Base-by-base conservation (phyloP, 345 rosid genomes). In the Eucalyptus tenuipes region DNA sequence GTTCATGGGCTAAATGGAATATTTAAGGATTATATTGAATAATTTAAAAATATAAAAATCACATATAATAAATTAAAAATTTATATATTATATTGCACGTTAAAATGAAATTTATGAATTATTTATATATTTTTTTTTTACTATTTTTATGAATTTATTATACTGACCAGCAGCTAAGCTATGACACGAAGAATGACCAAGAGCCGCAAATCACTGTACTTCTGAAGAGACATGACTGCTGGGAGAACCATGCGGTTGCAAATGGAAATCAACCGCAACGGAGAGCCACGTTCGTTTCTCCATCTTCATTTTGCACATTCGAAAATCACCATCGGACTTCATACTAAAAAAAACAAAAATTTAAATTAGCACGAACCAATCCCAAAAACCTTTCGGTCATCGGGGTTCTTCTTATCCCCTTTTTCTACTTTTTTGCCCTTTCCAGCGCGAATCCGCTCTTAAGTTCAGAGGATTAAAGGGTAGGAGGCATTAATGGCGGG, bases 71-170 rank as follows among this genome's bases (percentile, higher is more conserved):
- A 53, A 55, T 55, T 55, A 2, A 22, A 55, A 55, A 0, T 55
- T 55, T 1, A 55, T 25, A 55, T 9, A 14, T 14, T 0, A 15
- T 6, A 6, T 49, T 49, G 2, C 7, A 13, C 3, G 7, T 6
- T 50, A 3, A 50, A 15, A 6, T 14, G 17, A 50, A 55, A 55
- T 24, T 24, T 24, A 55, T 9, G 29, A 22, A 55, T 24, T 20
- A 10, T 8, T 55, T 55, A 55, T 24, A 22, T 53, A 8, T 10
- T 68, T 8, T 68, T 18, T 33, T 71, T 18, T 71, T 12, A 18
- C 6, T 18, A 10, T n/a, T 64, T n/a, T 40, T 20, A 10, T 11
- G 25, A 20, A 20, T 11, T 42, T 71, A 37, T 42, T 37, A 10
- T 22, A 40, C 29, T 11, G 11, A 29, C 82, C 24, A 18, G 82